Base-by-base conservation (phyloP, 2,329 filamentous ascomycete genomes). In the Phialophora expanda region DNA sequence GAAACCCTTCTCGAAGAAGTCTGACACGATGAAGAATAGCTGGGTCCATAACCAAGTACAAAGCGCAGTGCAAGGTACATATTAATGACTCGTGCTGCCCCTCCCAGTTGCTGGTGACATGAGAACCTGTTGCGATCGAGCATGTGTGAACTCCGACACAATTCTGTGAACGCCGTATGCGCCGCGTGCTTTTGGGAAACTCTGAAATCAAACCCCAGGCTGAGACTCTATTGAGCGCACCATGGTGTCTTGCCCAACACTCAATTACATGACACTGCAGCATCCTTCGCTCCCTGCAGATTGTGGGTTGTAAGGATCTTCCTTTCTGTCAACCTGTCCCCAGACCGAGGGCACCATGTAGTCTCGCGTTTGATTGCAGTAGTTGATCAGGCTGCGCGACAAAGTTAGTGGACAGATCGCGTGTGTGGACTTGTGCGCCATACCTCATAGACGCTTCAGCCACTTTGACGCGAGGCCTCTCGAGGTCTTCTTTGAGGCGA, bases 281-380 rank as follows among this genome's bases (percentile, higher is more conserved):
- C 95, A 99, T 75, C 93, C 91, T 77, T 89, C 90, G 53, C 57
- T 69, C 9, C 71, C 71, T 64, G 87, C 92, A 82, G 96, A 92
- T 84, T 96, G 94, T 73, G 94, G 94, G 75, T 94, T 93, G 78
- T 99, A 99, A n/a, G 95, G 95, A 78, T 99, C 95, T 78, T 98
- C 95, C 79, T 91, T 90, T 84, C 93, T 94, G 77, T 96, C 92
- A 71, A 98, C 92, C 85, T 88, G 75, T 73, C 94, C 94, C 95
- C 95, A 99, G 79, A 96, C 91, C 61, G 93, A 96, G 59, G 93
- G 93, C 64, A 98, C 93, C 95, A 99, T 98, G 84, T 96, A 98
- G 79, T 99, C 95, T 80, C 94, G 91, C 74, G 95, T 97, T 80
- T 92, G 93, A 81, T 96, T 96, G 82, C 94, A 98, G 83, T 98